Evolutionary conservation across 2,329 filamentous ascomycete species (phyloP).

Genomic region (Ceratocystis alfenasii): DNA sequence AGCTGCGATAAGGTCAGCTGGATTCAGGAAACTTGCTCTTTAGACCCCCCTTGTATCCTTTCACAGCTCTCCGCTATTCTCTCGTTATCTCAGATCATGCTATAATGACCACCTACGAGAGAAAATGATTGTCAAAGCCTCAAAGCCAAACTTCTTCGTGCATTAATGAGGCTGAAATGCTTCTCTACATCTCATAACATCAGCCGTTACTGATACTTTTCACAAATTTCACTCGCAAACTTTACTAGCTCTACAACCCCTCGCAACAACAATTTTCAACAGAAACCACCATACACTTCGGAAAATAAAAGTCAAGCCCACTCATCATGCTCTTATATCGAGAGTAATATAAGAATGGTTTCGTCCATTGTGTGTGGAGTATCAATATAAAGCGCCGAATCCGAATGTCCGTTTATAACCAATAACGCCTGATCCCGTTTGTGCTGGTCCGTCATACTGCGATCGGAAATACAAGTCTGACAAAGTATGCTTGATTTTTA

Average conservation of each 20-base stretch:
- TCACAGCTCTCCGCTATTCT: too few relatives aligned
- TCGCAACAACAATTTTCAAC: neutral
- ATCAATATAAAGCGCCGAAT: constrained; percentile 15
- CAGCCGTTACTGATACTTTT: too few relatives aligned
- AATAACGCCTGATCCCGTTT: constrained; percentile 18
- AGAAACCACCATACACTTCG: neutral
- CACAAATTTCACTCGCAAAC: neutral
- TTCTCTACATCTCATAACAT: too few relatives aligned
- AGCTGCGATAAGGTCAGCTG: too few relatives aligned
- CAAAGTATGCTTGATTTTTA: constrained; percentile 15
- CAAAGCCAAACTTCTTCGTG: too few relatives aligned
- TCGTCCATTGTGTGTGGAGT: constrained; percentile 7
- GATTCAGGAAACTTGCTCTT: too few relatives aligned
- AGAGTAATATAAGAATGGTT: neutral
- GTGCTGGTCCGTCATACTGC: constrained; percentile 8
- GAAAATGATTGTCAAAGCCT: too few relatives aligned
- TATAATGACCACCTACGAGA: too few relatives aligned
- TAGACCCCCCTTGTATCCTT: too few relatives aligned
- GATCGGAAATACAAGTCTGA: constrained; percentile 11
- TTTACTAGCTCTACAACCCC: neutral
- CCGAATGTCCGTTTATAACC: constrained; percentile 11
- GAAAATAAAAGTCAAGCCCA: constrained; percentile 3
- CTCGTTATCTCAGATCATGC: too few relatives aligned
- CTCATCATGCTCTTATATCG: constrained; percentile 2
- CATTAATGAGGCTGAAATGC: too few relatives aligned